phyloP scores from a whole-genome alignment of 345 rosid species.

The Citrus inodora region DNA sequence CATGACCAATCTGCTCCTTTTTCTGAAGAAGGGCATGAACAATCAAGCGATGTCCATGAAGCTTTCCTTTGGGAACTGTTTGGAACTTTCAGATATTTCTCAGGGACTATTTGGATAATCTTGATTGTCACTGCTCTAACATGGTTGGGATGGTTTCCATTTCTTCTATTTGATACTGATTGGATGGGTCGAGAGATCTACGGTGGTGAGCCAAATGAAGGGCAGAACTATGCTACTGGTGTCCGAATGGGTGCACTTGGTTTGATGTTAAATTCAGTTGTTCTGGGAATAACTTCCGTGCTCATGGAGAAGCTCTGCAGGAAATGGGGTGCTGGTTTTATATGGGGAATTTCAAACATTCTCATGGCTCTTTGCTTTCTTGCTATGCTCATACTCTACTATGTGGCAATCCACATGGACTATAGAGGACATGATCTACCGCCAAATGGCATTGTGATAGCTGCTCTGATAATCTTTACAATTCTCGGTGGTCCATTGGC shows the following conservation, averaged over 20 bases:
- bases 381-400: constrained; percentile 62
- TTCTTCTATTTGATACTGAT: constrained; percentile 88
- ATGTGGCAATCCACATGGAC: constrained; percentile 51
- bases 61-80: constrained; percentile 88
- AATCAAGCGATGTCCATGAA: constrained; percentile 53
- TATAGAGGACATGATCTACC: constrained; percentile 60
- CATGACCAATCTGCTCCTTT: constrained; percentile 21
- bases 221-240: constrained; percentile 58
- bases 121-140: constrained; percentile 77
- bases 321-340: constrained; percentile 94
- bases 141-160: constrained; percentile 96
- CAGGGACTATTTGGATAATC: constrained; percentile 67
- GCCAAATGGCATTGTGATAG: constrained; percentile 62
- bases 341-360: constrained; percentile 86
- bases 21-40: constrained; percentile 44
- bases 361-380: constrained; percentile 88
- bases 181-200: constrained; percentile 98
- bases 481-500: constrained; percentile 89
- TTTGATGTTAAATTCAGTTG: constrained; percentile 85
- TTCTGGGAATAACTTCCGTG: constrained; percentile 89
- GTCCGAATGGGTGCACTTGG: constrained; percentile 91
- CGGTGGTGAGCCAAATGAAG: constrained; percentile 80
- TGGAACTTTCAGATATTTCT: constrained; percentile 85
- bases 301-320: constrained; percentile 92
- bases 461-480: constrained; percentile 64